These are phyloP conservation scores for Neurospora sp. DNA, from an alignment of 495 filamentous ascomycete genomes.

Conservation along the genomic window DNA sequence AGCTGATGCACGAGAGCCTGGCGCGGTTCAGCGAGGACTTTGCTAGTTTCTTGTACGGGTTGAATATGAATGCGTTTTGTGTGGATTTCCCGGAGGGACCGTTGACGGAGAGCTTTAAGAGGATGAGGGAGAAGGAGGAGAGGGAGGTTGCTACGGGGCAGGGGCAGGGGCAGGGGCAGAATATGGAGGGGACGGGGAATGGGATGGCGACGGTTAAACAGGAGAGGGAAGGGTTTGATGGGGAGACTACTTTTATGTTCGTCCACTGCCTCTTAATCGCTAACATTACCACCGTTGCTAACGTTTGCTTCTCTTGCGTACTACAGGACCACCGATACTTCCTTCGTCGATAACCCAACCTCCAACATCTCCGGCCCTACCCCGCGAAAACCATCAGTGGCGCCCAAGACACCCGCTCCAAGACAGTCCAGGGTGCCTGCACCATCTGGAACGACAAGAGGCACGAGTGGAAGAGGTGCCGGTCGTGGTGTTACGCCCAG, in stretches of 20 bases:
- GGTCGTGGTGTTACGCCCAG: slow-evolving; percentile 30
- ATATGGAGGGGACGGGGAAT: slow-evolving; percentile 9
- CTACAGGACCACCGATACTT: slow-evolving; percentile 81
- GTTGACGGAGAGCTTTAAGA: slow-evolving; percentile 57
- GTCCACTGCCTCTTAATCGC: slow-evolving; percentile 13
- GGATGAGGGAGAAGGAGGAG: slow-evolving; percentile 47
- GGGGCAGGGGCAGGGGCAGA: neutral
- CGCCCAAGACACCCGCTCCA: slow-evolving; percentile 49
- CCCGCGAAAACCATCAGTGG: neutral
- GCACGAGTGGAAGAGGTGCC: slow-evolving; percentile 23
- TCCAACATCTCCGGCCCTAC: slow-evolving; percentile 49
- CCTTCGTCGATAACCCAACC: slow-evolving; percentile 80
- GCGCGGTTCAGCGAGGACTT: slow-evolving; percentile 94
- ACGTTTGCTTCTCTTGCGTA: slow-evolving; percentile 15
- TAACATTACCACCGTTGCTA: neutral
- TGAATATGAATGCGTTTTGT: slow-evolving; percentile 99
- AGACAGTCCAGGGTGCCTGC: slow-evolving; percentile 33
- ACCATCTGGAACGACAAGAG: slow-evolving; percentile 26
- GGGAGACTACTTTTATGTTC: slow-evolving; percentile 84
- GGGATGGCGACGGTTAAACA: neutral
- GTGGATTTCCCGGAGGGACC: slow-evolving; percentile 87
- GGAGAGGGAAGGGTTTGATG: slow-evolving; percentile 24
- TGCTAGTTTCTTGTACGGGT: slow-evolving; percentile 84
- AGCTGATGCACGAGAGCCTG: slow-evolving; percentile 93
- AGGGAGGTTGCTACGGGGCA: slow-evolving; percentile 1